These are phyloP conservation scores for Phaffomyces opuntiae DNA, from an alignment of 805 yeast genomes.

Conservation along the genomic window DNA sequence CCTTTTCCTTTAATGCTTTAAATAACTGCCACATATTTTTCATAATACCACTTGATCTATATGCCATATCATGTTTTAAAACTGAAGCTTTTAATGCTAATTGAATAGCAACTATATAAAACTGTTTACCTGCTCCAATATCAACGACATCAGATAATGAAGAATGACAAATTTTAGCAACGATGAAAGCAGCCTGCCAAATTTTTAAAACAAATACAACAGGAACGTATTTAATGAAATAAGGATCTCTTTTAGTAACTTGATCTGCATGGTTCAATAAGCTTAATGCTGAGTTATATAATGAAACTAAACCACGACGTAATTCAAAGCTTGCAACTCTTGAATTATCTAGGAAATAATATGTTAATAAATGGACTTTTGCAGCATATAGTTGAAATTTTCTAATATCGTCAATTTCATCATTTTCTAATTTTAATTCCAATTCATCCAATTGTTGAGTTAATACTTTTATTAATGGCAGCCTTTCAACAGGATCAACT, in stretches of 20 bases:
- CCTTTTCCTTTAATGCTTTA: constrained; percentile 53
- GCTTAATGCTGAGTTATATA: constrained; percentile 74
- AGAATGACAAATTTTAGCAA: constrained; percentile 74
- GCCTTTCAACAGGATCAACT: constrained; percentile 60
- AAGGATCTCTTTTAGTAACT: constrained; percentile 51
- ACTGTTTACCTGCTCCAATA: constrained; percentile 59
- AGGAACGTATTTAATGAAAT: constrained; percentile 73
- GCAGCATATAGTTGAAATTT: constrained; percentile 64
- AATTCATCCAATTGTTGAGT: constrained; percentile 69
- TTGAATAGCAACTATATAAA: constrained; percentile 60
- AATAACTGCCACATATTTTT: constrained; percentile 88
- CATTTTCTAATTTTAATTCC: constrained; percentile 47
- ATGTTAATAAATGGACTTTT: constrained; percentile 75
- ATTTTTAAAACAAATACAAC: constrained; percentile 72
- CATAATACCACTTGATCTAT: constrained; percentile 90
- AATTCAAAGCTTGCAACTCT: constrained; percentile 44
- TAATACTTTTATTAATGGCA: constrained; percentile 67
- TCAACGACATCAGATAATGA: constrained; percentile 62
- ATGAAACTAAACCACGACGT: constrained; percentile 64
- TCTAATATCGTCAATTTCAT: constrained; percentile 58
- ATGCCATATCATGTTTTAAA: constrained; percentile 86
- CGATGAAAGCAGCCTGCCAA: constrained; percentile 89
- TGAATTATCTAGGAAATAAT: constrained; percentile 63
- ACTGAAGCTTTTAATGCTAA: constrained; percentile 76
- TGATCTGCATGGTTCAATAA: constrained; percentile 59